A percentile compares a stretch with the other conserved stretches of the same genome.
phyloP scores from a whole-genome alignment of 306 rosid genomes.

The Dalbergia cultrata region DNA sequence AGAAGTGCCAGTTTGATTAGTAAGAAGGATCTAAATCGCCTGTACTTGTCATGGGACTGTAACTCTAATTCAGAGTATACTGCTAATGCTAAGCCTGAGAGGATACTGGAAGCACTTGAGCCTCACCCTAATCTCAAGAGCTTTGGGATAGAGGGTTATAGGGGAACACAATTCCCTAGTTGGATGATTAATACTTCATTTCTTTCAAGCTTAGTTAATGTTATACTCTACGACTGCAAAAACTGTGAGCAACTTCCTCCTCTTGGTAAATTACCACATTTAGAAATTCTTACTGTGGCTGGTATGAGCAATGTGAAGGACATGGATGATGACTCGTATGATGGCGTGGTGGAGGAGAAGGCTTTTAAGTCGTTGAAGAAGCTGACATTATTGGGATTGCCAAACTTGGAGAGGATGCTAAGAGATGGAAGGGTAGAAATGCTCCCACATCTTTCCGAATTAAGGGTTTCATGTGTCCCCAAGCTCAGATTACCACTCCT shows the following conservation, averaged over 20 bases:
- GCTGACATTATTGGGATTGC: not conserved
- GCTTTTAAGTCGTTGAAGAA: constrained; percentile 22
- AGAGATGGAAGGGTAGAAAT: not conserved
- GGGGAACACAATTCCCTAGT: not conserved
- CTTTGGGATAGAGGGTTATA: not conserved
- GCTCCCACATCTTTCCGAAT: not conserved
- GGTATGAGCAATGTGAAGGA: constrained; percentile 16
- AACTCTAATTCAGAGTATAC: not conserved
- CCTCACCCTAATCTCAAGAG: constrained; percentile 6
- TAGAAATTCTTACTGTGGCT: not conserved
- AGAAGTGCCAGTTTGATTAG: not conserved
- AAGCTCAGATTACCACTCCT: not conserved
- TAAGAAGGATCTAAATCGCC: not conserved
- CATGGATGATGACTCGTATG: constrained; percentile 5
- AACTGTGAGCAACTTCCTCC: constrained; percentile 10
- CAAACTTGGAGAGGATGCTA: constrained; percentile 31
- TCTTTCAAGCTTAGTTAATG: not conserved
- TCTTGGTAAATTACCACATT: constrained; percentile 19
- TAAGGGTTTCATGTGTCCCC: not conserved
- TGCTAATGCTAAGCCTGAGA: not conserved
- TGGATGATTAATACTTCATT: constrained; percentile 3
- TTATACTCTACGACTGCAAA: not conserved
- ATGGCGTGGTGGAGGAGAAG: not conserved
- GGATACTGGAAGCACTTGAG: constrained; percentile 27
- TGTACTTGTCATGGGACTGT: not conserved